Conservation (phyloP, 208 protist genomes). For the Crithidia acanthocephali region DNA sequence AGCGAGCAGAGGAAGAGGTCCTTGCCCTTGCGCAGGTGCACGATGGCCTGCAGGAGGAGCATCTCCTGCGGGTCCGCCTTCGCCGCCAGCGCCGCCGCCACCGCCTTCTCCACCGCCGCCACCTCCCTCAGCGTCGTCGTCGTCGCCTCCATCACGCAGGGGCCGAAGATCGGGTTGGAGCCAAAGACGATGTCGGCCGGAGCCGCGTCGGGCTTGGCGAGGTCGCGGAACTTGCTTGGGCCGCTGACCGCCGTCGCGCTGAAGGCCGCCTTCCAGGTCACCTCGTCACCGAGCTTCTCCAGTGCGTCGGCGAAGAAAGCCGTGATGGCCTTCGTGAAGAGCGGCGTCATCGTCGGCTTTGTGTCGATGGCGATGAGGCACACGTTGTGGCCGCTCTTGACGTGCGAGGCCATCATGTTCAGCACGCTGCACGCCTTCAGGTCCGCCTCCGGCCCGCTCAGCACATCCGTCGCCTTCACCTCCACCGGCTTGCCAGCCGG, state of each 20-base stretch:
- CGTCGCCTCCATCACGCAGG: conserved; percentile 54
- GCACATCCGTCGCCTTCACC: conserved; percentile 23
- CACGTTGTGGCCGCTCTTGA: conserved; percentile 33
- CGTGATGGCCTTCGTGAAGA: conserved; percentile 25
- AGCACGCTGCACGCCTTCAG: conserved; percentile 22
- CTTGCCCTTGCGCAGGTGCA: conserved; percentile 36
- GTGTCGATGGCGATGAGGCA: conserved; percentile 31
- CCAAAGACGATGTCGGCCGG: conserved; percentile 46
- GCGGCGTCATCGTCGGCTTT: conserved; percentile 20
- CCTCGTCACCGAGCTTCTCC: conserved; percentile 20
- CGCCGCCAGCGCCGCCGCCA: conserved; percentile 31
- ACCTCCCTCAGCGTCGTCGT: conserved; percentile 23
- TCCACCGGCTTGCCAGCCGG: conserved; percentile 26
- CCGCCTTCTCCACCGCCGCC: conserved; percentile 31
- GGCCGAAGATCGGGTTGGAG: conserved; percentile 67
- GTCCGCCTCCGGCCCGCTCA: conserved; percentile 16
- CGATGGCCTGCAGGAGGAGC: conserved; percentile 42
- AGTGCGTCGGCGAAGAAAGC: conserved; percentile 37
- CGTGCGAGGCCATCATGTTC: conserved; percentile 25
- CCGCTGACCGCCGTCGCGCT: conserved; percentile 42
- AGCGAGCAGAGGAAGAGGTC: conserved; percentile 47
- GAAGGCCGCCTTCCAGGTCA: conserved; percentile 36
- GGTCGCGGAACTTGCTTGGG: conserved; percentile 42
- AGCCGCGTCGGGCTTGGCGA: conserved; percentile 24
- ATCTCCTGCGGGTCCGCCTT: conserved; percentile 38